These are phyloP conservation scores for Xylaria sp. DNA, from an alignment of 2,329 filamentous ascomycete species.

Conservation along the genomic window DNA sequence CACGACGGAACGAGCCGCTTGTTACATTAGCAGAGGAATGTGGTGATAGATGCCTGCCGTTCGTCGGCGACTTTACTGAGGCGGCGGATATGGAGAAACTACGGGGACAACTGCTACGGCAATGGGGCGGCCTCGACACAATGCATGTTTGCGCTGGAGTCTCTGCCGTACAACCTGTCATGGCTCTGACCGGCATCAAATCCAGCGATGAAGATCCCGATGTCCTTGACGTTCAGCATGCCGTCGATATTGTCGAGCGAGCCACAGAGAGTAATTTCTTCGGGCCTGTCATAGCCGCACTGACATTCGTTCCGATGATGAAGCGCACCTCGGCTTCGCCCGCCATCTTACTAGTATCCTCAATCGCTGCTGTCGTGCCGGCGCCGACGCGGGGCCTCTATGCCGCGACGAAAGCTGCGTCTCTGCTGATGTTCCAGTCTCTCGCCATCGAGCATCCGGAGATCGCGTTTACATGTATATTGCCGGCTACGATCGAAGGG, in stretches of 20 bases:
- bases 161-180: conserved; percentile 51
- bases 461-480: conserved; percentile 48
- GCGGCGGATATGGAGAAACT: conserved; percentile 47
- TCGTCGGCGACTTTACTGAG: conserved; percentile 47
- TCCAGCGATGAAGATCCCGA: conserved; percentile 37
- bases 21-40: conserved; percentile 45
- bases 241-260: conserved; percentile 41
- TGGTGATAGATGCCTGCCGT: conserved; percentile 44
- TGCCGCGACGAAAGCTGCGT: conserved; percentile 51
- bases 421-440: conserved; percentile 50
- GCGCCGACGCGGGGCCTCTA: conserved; percentile 52
- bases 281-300: conserved; percentile 48
- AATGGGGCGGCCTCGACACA: conserved; percentile 50
- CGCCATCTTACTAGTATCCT: conserved; percentile 47
- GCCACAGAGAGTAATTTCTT: conserved; percentile 49
- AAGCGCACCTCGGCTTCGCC: conserved; percentile 48
- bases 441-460: conserved; percentile 51
- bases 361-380: conserved; percentile 48
- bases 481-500: conserved; percentile 52
- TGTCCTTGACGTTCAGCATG: conserved; percentile 41
- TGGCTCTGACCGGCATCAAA: conserved; percentile 45
- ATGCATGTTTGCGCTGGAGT: conserved; percentile 51
- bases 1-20: conserved; percentile 46
- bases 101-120: conserved; percentile 40
- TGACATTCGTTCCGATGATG: conserved; percentile 50